Base-by-base conservation (phyloP, 164 flowering plant species). In the Umbellularia californica region DNA sequence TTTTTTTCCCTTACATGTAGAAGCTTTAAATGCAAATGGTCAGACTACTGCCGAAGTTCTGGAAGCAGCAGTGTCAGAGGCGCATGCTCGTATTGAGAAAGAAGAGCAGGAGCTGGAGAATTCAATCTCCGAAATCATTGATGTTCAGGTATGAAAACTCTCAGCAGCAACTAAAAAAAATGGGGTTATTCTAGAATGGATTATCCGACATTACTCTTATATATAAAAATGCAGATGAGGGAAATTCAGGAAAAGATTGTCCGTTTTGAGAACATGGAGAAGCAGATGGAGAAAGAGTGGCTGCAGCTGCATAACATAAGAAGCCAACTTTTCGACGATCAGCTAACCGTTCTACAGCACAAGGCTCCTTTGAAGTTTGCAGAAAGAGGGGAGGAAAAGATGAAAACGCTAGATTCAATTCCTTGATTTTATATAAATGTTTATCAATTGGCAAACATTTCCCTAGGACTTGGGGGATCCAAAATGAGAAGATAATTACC, bases 271-370 rank as follows among this genome's bases (percentile, higher is more conserved):
- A 84, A 88, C 65, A 51, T 85, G 27, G 99, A 95, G 69, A 63
- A 87, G 77, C 86, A 84, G 73, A 79, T 87, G 91, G 98, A 93
- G 83, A 89, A 82, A 80, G 92, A 89, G 81, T 68, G 88, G 84
- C 78, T 88, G 67, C 92, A 86, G 73, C 62, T 92, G 75, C 84
- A 84, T 72, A 83, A 87, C 75, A 72, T 90, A 84, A 87, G 87
- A 80, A 78, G 81, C 76, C 81, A 82, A 52, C 88, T 89, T 17
- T 91, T 88, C 68, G 83, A 79, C 28, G 97, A 93, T 84, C 90
- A 91, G 81, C 86, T 91, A 19, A 80, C 75, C n/a, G 83, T 93
- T 72, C 65, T 81, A 22, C 87, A 87, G 69, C 85, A 86, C 69
- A 89, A 75, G 79, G 72, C 65, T 41, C 83, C 79, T 17, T 58